Evolutionary conservation across 1,284 basidiomycete genomes (phyloP).

Genomic region (Leccinum griseonigrum): DNA sequence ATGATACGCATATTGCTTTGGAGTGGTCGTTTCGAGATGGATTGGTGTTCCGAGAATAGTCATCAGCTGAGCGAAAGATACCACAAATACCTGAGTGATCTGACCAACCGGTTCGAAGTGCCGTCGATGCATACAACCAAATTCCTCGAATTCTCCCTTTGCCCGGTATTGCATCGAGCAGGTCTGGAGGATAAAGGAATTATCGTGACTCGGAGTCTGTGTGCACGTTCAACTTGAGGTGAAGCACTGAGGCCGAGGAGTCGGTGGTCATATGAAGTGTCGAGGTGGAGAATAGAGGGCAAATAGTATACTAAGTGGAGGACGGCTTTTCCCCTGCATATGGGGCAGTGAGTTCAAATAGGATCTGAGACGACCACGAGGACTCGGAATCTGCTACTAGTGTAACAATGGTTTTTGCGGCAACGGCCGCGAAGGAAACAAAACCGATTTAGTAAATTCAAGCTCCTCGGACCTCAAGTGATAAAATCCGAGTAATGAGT

Average conservation of each 20-base stretch:
- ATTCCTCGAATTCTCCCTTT: slow-evolving; percentile 18
- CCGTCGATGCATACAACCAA: slow-evolving; percentile 28
- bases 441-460: neutral
- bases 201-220: neutral
- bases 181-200: slow-evolving; percentile 7
- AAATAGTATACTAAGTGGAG: neutral
- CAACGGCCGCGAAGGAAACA: neutral
- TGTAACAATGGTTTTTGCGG: neutral
- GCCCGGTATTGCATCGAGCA: slow-evolving; percentile 11
- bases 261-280: neutral
- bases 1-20: slow-evolving; percentile 35
- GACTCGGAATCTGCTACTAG: neutral
- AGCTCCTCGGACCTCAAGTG: neutral
- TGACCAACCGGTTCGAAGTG: slow-evolving; percentile 12
- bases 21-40: slow-evolving; percentile 14
- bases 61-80: neutral
- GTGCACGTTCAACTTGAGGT: neutral
- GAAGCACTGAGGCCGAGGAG: neutral
- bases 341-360: neutral
- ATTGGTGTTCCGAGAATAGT: slow-evolving; percentile 20
- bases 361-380: neutral
- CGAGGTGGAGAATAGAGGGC: neutral
- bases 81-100: slow-evolving; percentile 21
- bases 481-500: too few species aligned
- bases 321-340: neutral